Evolutionary conservation across 2,329 filamentous ascomycete species (phyloP).

Genomic region (Cladosporium sp.): DNA sequence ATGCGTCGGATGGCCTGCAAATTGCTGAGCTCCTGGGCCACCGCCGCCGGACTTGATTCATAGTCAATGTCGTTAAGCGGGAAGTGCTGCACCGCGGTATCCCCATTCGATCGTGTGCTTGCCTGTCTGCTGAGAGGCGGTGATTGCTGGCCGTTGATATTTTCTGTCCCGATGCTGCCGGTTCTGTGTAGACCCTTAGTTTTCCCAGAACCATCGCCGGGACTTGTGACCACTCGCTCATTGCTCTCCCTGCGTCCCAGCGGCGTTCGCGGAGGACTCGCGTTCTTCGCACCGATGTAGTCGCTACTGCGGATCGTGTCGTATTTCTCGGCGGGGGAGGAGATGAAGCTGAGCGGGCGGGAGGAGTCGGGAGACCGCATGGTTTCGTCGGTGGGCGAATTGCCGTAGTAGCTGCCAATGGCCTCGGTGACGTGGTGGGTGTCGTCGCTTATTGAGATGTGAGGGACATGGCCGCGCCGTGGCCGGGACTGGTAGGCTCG

Average conservation of each 20-base stretch:
- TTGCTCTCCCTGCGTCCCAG: conserved; percentile 33
- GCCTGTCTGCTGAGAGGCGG: conserved; percentile 34
- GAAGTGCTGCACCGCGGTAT: conserved; percentile 43
- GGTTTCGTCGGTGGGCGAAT: conserved; percentile 46
- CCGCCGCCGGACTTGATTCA: conserved; percentile 82
- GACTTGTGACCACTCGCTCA: conserved; percentile 24
- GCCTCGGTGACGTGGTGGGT: conserved; percentile 93
- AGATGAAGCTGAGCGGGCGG: conserved; percentile 73
- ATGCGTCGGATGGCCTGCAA: conserved; percentile 84
- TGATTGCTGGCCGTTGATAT: conserved; percentile 24
- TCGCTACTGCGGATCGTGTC: conserved; percentile 29
- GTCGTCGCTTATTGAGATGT: conserved; percentile 75
- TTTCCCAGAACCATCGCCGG: conserved; percentile 11
- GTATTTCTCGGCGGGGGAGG: conserved; percentile 49
- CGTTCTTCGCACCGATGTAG: conserved; percentile 23
- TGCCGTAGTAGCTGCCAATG: conserved; percentile 86
- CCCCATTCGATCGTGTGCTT: conserved; percentile 21
- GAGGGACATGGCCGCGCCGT: conserved; percentile 55
- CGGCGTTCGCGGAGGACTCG: conserved; percentile 21
- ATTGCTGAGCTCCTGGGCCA: conserved; percentile 89
- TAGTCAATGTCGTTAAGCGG: conserved; percentile 82
- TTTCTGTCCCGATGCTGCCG: conserved; percentile 35
- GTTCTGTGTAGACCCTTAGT: conserved; percentile 20
- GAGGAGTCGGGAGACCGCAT: too few species aligned
- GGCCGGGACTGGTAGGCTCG: conserved; percentile 26